Conservation (phyloP, 805 yeast genomes). For the Saccharomycopsis guyanensis region DNA sequence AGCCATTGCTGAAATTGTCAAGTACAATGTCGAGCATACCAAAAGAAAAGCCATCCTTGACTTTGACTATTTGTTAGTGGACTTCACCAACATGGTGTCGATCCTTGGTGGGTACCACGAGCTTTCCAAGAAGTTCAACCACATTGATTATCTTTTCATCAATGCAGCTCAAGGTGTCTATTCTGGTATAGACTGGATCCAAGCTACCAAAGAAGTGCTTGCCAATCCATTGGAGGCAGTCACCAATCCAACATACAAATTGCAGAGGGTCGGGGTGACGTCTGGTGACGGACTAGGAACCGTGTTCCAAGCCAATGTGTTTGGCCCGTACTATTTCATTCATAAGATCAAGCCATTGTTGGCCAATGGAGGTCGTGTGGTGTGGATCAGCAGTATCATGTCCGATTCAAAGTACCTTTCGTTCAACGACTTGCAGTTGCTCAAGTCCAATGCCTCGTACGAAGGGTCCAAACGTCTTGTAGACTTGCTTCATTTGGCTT, state of each 20-base stretch:
- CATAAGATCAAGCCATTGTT: constrained; percentile 55
- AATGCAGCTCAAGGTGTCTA: constrained; percentile 90
- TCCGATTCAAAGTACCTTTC: constrained; percentile 70
- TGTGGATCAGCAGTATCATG: constrained; percentile 86
- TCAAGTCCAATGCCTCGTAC: constrained; percentile 60
- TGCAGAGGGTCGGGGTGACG: constrained; percentile 70
- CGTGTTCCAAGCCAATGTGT: constrained; percentile 92
- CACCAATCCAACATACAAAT: constrained; percentile 82
- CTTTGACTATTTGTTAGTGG: constrained; percentile 85
- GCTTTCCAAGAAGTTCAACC: constrained; percentile 50
- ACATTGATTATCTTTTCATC: constrained; percentile 71
- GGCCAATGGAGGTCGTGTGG: constrained; percentile 46
- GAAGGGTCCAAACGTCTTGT: constrained; percentile 88
- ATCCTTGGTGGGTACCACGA: constrained; percentile 69
- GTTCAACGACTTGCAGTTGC: constrained; percentile 64
- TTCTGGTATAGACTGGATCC: constrained; percentile 79
- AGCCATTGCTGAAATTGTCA: constrained; percentile 52
- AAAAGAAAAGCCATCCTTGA: constrained; percentile 55
- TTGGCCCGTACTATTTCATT: constrained; percentile 85
- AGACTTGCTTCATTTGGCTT: constrained; percentile 73
- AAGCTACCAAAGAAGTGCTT: constrained; percentile 62
- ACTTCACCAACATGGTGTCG: constrained; percentile 84
- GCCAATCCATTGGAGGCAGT: constrained; percentile 69
- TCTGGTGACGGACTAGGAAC: constrained; percentile 76
- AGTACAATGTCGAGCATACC: constrained; percentile 31